Evolutionary conservation across 1,139 yeast genomes (phyloP).

Genomic region (Ashbya aceris): DNA sequence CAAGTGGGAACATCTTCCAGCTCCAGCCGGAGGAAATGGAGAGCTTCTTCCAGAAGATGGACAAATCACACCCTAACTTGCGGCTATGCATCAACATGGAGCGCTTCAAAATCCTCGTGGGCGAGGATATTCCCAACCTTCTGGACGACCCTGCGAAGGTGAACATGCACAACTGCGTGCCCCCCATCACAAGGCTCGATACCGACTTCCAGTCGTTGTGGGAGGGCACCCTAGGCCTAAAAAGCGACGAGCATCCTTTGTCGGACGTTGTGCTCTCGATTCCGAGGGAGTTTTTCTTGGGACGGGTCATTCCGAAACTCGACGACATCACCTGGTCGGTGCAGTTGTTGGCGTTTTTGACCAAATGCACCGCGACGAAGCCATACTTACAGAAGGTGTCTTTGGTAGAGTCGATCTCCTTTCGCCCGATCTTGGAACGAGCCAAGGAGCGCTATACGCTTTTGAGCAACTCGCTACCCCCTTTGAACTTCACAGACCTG

Average conservation of each 20-base stretch:
- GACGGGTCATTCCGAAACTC: conserved; percentile 75
- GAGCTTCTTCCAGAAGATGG: conserved; percentile 4
- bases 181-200: conserved; percentile 7
- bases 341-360: conserved; percentile 83
- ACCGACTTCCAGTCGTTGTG: conserved; percentile 9
- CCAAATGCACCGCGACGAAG: conserved; percentile 79
- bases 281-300: conserved; percentile 63
- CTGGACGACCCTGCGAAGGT: conserved; percentile 5
- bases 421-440: conserved; percentile 25
- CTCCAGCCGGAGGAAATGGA: conserved; percentile 6
- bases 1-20: conserved; percentile 5
- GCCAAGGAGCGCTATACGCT: conserved; percentile 9
- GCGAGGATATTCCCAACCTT: conserved; percentile 7
- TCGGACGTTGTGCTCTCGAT: conserved; percentile 23
- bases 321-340: conserved; percentile 93
- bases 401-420: conserved; percentile 37
- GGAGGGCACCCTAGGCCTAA: conserved; percentile 4
- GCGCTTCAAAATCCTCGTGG: conserved; percentile 5
- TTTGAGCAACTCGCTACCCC: conserved; percentile 1
- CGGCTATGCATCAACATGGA: conserved; percentile 7
- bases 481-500: conserved; percentile 1
- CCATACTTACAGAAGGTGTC: conserved; percentile 66
- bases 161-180: conserved; percentile 4
- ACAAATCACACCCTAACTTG: conserved; percentile 5
- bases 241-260: conserved; percentile 3